These are phyloP conservation scores for Torulaspora maleeae DNA, from an alignment of 805 yeast genomes.

Conservation along the genomic window DNA sequence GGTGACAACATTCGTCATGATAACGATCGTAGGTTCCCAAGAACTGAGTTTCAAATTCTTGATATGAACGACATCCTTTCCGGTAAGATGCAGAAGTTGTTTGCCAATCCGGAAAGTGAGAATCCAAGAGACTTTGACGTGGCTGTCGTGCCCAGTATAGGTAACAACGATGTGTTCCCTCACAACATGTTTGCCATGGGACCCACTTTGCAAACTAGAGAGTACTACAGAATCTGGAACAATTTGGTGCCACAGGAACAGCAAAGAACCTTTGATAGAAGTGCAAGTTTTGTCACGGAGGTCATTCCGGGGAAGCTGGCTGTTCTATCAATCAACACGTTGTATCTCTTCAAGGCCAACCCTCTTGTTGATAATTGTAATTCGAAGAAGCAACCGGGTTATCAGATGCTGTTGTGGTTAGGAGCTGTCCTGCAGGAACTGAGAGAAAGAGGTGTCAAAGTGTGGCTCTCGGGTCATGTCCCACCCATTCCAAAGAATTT, in stretches of 20 bases:
- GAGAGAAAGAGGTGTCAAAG: constrained; percentile 70
- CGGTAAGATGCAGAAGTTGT: constrained; percentile 46
- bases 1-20: constrained; percentile 88
- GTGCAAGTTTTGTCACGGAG: constrained; percentile 70
- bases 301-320: constrained; percentile 79
- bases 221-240: constrained; percentile 68
- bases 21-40: constrained; percentile 66
- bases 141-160: constrained; percentile 64
- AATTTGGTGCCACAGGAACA: constrained; percentile 72
- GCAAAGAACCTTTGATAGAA: constrained; percentile 65
- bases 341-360: constrained; percentile 68
- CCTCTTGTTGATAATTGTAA: constrained; percentile 83
- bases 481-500: constrained; percentile 79
- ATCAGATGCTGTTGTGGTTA: constrained; percentile 69
- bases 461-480: constrained; percentile 85
- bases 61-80: constrained; percentile 61
- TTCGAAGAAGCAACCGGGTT: constrained; percentile 70
- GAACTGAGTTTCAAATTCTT: constrained; percentile 68
- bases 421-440: constrained; percentile 70
- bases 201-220: constrained; percentile 83
- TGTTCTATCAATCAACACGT: constrained; percentile 70
- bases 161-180: constrained; percentile 86
- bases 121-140: constrained; percentile 46
- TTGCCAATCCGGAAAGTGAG: constrained; percentile 43
- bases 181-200: constrained; percentile 83